These are phyloP conservation scores for Aspergillus bertholletiae DNA, from an alignment of 495 filamentous ascomycete genomes.

Conservation along the genomic window DNA sequence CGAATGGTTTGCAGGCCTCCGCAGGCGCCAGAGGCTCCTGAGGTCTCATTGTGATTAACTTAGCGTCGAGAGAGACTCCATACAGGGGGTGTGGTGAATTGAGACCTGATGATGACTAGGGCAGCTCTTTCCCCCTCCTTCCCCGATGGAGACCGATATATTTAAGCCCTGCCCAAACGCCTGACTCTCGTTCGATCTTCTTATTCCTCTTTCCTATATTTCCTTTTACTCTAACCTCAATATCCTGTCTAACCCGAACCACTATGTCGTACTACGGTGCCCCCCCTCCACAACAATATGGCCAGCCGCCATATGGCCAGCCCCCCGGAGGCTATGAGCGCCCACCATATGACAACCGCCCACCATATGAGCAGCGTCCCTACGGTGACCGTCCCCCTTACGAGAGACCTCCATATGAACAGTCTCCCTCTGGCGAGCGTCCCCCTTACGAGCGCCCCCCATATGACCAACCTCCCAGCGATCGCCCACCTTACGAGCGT, in stretches of 20 bases:
- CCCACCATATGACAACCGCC: constrained; percentile 9
- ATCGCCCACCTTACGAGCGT: constrained; percentile 17
- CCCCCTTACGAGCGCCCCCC: constrained; percentile 16
- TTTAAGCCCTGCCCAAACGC: constrained; percentile 5
- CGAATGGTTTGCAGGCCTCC: constrained; percentile 4
- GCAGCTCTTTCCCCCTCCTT: neutral
- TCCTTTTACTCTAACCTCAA: constrained; percentile 1
- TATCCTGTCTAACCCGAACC: neutral
- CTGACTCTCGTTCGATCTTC: neutral
- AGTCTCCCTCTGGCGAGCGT: constrained; percentile 7
- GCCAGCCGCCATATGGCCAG: constrained; percentile 9
- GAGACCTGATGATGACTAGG: no score
- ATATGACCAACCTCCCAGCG: constrained; percentile 20
- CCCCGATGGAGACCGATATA: neutral
- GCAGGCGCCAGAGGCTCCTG: neutral
- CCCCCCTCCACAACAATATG: constrained; percentile 10
- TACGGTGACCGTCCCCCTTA: constrained; percentile 18
- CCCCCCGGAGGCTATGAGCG: constrained; percentile 4
- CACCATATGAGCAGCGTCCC: constrained; percentile 13
- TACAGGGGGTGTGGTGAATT: neutral
- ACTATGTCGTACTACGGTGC: constrained; percentile 16
- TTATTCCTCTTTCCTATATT: constrained; percentile 1
- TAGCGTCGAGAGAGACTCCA: neutral
- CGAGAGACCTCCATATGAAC: constrained; percentile 18
- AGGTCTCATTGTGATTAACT: neutral